Percentiles rank a stretch among this genome's conserved stretches.
phyloP scores from a whole-genome alignment of 1,139 yeast genomes.

The Geotrichum histeridarum region DNA sequence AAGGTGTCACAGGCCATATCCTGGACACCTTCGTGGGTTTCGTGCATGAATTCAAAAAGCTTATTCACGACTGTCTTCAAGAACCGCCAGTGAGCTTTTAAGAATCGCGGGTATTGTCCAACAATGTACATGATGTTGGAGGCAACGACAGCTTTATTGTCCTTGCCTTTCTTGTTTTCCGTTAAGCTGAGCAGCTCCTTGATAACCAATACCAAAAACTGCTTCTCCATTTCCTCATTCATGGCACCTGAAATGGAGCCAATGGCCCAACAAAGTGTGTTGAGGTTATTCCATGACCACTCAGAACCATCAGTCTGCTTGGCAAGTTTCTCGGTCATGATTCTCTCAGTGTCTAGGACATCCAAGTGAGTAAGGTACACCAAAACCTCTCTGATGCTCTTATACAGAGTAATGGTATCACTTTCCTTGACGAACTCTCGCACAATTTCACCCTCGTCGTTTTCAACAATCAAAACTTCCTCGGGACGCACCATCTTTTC shows the following conservation, averaged over 20 bases:
- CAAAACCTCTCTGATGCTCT: conserved; percentile 90
- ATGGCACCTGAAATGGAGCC: conserved; percentile 98
- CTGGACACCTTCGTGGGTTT: conserved; percentile 98
- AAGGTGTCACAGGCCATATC: conserved; percentile 99
- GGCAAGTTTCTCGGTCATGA: conserved; percentile 86
- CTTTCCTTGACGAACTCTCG: conserved; percentile 95
- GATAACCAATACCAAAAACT: conserved; percentile 85
- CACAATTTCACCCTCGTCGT: conserved; percentile 98
- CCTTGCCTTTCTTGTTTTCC: conserved; percentile 95
- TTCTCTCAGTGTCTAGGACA: conserved; percentile 87
- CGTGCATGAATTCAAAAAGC: conserved; percentile 97
- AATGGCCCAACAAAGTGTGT: conserved; percentile 98
- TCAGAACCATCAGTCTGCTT: conserved; percentile 93
- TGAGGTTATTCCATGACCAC: conserved; percentile 98
- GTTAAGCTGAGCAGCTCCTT: conserved; percentile 87
- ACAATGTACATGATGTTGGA: conserved; percentile 98
- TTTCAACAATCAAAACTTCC: conserved; percentile 92
- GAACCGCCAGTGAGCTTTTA: conserved; percentile 97
- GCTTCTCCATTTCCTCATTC: conserved; percentile 96
- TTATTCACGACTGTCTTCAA: conserved; percentile 92
- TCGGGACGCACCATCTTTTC: conserved; percentile 98
- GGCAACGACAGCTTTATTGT: conserved; percentile 97
- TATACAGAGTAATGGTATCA: conserved; percentile 94
- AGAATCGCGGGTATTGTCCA: conserved; percentile 95
- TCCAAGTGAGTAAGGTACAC: conserved; percentile 94